Evolutionary conservation across 371 early-diverging fungal species (phyloP).

Genomic region (Thermomucor indicae-seudaticae): DNA sequence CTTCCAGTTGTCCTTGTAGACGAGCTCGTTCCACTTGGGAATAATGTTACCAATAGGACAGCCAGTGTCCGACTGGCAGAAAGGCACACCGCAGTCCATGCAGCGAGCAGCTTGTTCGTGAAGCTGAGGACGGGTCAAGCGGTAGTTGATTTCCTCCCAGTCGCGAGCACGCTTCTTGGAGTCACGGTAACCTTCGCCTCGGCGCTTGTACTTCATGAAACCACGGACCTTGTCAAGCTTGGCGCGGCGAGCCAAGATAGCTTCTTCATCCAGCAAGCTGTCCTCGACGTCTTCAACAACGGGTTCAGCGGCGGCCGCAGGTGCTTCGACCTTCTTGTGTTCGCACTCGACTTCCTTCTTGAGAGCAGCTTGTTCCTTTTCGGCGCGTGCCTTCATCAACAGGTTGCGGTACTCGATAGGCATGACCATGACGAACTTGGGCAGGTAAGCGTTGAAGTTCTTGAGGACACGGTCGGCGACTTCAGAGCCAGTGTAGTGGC

Average conservation of each 20-base stretch:
- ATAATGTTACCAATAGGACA: constrained; percentile 97
- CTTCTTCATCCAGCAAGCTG: constrained; percentile 69
- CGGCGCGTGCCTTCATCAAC: constrained; percentile 57
- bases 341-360: constrained; percentile 28
- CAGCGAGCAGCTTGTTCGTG: constrained; percentile 94
- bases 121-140: constrained; percentile 75
- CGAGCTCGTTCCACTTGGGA: constrained; percentile 97
- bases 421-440: constrained; percentile 90
- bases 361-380: constrained; percentile 21
- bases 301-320: constrained; percentile 32
- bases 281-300: constrained; percentile 89
- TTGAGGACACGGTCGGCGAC: constrained; percentile 73
- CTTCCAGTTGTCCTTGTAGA: constrained; percentile 92
- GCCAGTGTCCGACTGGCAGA: constrained; percentile 95
- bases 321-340: constrained; percentile 1
- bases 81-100: constrained; percentile 97
- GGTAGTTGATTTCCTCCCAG: constrained; percentile 91
- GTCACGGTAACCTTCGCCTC: constrained; percentile 84
- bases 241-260: constrained; percentile 59
- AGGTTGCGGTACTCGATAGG: constrained; percentile 89
- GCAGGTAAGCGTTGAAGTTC: constrained; percentile 66
- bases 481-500: constrained; percentile 77
- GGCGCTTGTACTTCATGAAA: constrained; percentile 90
- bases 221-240: constrained; percentile 82
- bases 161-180: constrained; percentile 77